Conservation (phyloP, 305 asterid genomes). For the Nicotiana rustica region DNA sequence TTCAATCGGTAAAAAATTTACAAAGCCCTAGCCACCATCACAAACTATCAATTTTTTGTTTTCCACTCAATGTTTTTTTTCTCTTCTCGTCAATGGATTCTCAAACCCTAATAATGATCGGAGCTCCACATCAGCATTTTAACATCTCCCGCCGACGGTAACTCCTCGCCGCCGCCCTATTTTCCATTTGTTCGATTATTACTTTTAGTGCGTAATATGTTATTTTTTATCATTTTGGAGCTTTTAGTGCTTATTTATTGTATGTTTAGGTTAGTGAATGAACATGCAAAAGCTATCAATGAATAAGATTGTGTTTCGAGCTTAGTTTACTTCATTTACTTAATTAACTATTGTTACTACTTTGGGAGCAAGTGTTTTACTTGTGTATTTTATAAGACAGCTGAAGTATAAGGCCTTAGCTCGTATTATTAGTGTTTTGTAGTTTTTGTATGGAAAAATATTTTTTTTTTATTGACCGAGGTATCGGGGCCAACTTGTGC, state of each 20-base stretch:
- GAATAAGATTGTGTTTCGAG: background rate
- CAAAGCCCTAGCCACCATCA: conserved; percentile 32
- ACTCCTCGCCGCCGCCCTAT: background rate
- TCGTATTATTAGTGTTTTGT: background rate
- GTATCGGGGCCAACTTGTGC: too few species aligned
- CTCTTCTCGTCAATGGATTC: background rate
- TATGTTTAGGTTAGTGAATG: background rate
- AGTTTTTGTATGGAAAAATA: background rate
- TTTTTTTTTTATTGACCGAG: too few species aligned
- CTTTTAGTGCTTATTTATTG: conserved; percentile 22
- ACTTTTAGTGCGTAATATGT: background rate
- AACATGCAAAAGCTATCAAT: conserved; percentile 1
- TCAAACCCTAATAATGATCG: conserved; percentile 33
- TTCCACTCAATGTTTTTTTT: background rate
- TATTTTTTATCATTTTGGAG: background rate
- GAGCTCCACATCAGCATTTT: background rate
- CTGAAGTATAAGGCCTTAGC: background rate
- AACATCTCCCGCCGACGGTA: conserved; percentile 8
- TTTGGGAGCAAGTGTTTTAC: background rate
- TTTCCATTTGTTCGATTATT: background rate
- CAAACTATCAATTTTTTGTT: background rate
- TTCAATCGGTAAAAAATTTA: background rate
- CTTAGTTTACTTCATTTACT: background rate
- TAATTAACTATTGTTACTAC: background rate
- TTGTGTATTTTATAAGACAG: conserved; percentile 3